Conservation (phyloP, 257 asterid species). For the Craterostigma plantagineum region DNA sequence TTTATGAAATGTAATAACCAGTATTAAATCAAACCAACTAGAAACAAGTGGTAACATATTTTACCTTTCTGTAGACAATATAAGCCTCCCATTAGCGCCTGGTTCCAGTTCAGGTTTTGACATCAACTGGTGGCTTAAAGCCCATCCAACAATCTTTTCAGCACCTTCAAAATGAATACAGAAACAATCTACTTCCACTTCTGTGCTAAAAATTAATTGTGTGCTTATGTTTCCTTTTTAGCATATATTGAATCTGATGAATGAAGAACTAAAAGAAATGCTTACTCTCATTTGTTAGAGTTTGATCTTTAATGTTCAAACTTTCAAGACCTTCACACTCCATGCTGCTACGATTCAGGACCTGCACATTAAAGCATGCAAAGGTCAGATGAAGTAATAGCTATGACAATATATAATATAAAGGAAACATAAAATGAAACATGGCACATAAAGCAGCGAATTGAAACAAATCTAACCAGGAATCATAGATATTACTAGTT, state of each 20-base stretch:
- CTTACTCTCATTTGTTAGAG: conserved; percentile 72
- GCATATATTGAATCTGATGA: too few species aligned
- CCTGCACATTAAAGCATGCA: conserved; percentile 31
- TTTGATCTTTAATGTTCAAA: conserved; percentile 52
- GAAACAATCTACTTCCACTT: neutral
- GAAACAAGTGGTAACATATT: neutral
- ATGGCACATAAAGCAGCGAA: too few species aligned
- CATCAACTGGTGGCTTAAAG: conserved; percentile 38
- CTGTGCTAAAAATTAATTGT: too few species aligned
- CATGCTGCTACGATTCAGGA: conserved; percentile 49
- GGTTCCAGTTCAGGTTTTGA: conserved; percentile 13
- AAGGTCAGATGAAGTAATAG: conserved; percentile 3
- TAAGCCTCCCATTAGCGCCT: conserved; percentile 17
- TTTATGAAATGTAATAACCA: neutral
- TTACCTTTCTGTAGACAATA: conserved; percentile 36
- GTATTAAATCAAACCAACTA: neutral
- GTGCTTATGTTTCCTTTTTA: too few species aligned
- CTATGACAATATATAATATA: neutral
- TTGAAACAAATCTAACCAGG: too few species aligned
- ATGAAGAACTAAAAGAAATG: neutral
- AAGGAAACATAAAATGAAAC: conserved; percentile 8
- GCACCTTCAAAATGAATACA: conserved; percentile 19
- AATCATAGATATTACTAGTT: too few species aligned
- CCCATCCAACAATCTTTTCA: conserved; percentile 58
- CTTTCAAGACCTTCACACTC: conserved; percentile 62